Base-by-base conservation (phyloP, 108 stramenopile genomes). In the Epithemia pelagica region DNA sequence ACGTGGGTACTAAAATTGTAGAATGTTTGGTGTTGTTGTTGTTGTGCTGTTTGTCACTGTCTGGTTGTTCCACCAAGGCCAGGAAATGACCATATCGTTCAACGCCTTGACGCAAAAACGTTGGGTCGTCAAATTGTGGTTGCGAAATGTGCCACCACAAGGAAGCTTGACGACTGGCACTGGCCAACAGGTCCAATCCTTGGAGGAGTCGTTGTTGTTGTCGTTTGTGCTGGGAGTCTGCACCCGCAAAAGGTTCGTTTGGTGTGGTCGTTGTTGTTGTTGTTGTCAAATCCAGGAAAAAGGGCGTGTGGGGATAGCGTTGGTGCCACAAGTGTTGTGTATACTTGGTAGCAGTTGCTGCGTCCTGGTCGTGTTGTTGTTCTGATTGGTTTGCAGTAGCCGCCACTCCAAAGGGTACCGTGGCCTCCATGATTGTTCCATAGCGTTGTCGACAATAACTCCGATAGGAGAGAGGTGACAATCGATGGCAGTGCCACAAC, bases 401-500 rank as follows among this genome's bases (percentile, higher is more conserved):
- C 10, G 37, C 37, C 15, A 46, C 37, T 15, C 10, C 15, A 46
- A 67, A 67, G 23, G 59, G 51, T 24, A 52, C 21, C 5, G 23
- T 29, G 22, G 56, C 56, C 29, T 58, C 66, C 21, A 58, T 18
- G 29, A 59, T 21, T 30, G 3, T 2, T 15, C 28, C 20, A 28
- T 68, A 66, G 2, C 30, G 33, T 25, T 72, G 32, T 54, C 65
- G 26, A 61, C 70, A 22, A 58, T 77, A 78, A 5, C 32, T n/a
- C 10, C 24, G 59, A 51, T 85, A 85, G 15, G 32, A 21, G 20
- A 29, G 18, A 7, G 80, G 84, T 15, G 84, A 78, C 21, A 85
- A 57, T 10, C 84, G 84, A 72, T 85, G 84, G 54, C 84, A 85
- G 55, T 85, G 84, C 78, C 78, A 85, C 33, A 82, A 56, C 84